Evolutionary conservation across 257 asterid genomes (phyloP).

Genomic region (Solanum ahanhuiri): DNA sequence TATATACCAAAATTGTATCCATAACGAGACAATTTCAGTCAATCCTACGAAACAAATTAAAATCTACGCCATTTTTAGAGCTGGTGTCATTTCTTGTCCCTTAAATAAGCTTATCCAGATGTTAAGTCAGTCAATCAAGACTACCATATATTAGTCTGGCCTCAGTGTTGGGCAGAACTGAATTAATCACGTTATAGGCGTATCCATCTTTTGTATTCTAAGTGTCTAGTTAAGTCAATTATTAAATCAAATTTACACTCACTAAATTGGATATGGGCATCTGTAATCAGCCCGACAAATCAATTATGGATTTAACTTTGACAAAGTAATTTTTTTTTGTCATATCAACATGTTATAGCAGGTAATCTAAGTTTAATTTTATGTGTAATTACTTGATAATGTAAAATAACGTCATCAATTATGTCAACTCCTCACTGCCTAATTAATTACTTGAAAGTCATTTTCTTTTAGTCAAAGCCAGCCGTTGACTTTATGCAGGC

Average conservation of each 20-base stretch:
- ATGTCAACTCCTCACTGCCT: not conserved
- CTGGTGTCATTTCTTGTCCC: slow-evolving; percentile 14
- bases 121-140: slow-evolving; percentile 8
- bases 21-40: not conserved
- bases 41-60: not conserved
- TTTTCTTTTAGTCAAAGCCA: not conserved
- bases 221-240: not conserved
- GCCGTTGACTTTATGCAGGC: not conserved
- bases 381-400: not conserved
- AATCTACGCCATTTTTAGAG: not conserved
- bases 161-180: not conserved
- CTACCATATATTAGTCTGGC: not conserved
- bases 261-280: not conserved
- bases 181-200: not conserved
- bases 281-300: not conserved
- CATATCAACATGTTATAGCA: not conserved
- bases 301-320: not conserved
- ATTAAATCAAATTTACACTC: not conserved
- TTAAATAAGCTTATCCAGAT: not conserved
- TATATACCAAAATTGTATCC: not conserved
- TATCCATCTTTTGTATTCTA: not conserved
- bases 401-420: not conserved
- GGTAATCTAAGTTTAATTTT: not conserved
- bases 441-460: not conserved
- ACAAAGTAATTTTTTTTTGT: no score